These are phyloP conservation scores for Dendrobium huoshanense DNA, from an alignment of 106 monocot genomes.

Conservation along the genomic window DNA sequence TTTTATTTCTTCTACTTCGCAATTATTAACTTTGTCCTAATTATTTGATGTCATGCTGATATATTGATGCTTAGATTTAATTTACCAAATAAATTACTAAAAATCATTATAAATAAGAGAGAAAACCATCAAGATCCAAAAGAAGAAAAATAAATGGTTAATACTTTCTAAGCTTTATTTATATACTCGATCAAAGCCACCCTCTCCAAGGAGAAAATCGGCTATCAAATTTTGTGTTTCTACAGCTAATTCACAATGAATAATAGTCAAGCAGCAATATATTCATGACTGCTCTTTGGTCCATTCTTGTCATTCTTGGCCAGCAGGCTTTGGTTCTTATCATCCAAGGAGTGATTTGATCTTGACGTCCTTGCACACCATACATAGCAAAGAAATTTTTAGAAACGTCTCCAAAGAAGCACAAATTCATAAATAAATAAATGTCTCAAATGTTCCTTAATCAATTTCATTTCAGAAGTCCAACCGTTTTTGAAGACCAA, in stretches of 20 bases:
- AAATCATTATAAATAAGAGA: not conserved
- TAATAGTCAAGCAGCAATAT: conserved; percentile 25
- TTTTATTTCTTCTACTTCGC: not conserved
- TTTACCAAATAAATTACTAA: not conserved
- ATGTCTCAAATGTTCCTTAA: not conserved
- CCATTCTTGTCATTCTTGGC: conserved; percentile 23
- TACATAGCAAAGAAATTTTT: not conserved
- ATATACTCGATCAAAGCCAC: conserved; percentile 27
- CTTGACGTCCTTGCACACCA: conserved; percentile 12
- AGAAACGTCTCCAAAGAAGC: not conserved
- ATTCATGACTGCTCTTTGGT: conserved; percentile 15
- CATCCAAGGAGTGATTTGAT: conserved; percentile 5
- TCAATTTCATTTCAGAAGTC: not conserved
- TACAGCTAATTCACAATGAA: conserved; percentile 10
- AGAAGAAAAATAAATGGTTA: conserved; percentile 27
- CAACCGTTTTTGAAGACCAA: too few relatives aligned
- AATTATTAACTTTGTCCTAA: not conserved
- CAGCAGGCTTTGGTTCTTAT: conserved; percentile 12
- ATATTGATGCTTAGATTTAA: not conserved
- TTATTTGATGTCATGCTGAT: not conserved
- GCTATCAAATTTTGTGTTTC: conserved; percentile 19
- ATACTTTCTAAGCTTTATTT: conserved; percentile 32
- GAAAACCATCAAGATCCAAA: not conserved
- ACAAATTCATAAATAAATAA: not conserved
- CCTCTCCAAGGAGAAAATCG: conserved; percentile 23